These are phyloP conservation scores for Rhazya stricta DNA, from an alignment of 257 asterid species.

Conservation along the genomic window DNA sequence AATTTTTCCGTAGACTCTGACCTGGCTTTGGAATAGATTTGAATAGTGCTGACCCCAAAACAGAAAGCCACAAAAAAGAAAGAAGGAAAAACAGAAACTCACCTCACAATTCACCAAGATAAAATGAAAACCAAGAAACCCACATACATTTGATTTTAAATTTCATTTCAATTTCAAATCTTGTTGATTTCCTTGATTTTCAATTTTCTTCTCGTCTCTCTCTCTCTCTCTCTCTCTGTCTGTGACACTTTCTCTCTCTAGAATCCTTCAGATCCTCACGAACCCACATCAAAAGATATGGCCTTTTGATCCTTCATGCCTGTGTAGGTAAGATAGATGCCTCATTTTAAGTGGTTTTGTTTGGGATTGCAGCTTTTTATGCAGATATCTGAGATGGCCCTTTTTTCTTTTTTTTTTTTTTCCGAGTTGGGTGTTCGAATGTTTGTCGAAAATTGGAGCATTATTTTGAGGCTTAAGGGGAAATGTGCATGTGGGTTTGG, in stretches of 20 bases:
- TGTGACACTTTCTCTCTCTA: conserved; percentile 21
- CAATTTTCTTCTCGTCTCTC: conserved; percentile 1
- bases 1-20: conserved; percentile 9
- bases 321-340: conserved; percentile 26
- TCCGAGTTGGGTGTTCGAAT: conserved; percentile 3
- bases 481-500: conserved; percentile 22
- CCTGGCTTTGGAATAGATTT: conserved; percentile 25
- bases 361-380: not conserved
- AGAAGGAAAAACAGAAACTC: conserved; percentile 2
- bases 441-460: not conserved
- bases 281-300: conserved; percentile 23
- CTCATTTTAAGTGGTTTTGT: conserved; percentile 10
- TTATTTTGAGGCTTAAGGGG: conserved; percentile 11
- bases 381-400: conserved; percentile 6
- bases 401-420: not conserved
- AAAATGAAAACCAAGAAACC: not conserved
- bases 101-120: not conserved
- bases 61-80: not conserved
- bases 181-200: conserved; percentile 4
- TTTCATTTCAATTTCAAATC: conserved; percentile 24
- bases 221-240: conserved; percentile 12
- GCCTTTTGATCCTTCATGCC: conserved; percentile 29
- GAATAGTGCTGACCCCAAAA: conserved; percentile 24
- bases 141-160: conserved; percentile 7
- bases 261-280: conserved; percentile 32